These are phyloP conservation scores for Rhytidiadelphus loreus DNA, from an alignment of 225 moss, liverwort and hornwort genomes.

Conservation along the genomic window DNA sequence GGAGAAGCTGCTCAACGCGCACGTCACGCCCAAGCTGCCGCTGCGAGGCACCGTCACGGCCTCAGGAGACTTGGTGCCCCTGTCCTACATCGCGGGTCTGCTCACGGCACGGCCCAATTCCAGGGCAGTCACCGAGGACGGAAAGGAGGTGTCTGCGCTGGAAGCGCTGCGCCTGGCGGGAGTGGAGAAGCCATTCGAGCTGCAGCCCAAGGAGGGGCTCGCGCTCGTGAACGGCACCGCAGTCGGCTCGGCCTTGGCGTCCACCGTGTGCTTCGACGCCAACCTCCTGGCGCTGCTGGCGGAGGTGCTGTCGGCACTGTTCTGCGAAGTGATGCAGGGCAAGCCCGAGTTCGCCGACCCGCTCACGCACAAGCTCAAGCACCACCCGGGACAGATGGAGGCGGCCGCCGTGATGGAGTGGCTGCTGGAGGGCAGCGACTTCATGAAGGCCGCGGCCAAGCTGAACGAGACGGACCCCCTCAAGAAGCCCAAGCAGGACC, in stretches of 20 bases:
- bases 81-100: not conserved
- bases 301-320: not conserved
- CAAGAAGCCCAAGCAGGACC: not conserved
- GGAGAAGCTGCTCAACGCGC: not conserved
- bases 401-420: not conserved
- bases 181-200: not conserved
- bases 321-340: constrained; percentile 6
- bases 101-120: not conserved
- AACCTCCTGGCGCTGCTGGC: not conserved
- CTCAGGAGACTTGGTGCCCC: not conserved
- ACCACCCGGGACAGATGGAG: not conserved
- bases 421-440: not conserved
- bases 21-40: not conserved
- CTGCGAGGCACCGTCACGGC: not conserved
- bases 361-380: not conserved
- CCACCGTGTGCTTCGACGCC: constrained; percentile 4
- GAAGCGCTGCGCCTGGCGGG: not conserved
- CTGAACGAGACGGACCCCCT: not conserved
- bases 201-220: not conserved
- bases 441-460: not conserved
- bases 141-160: not conserved
- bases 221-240: not conserved
- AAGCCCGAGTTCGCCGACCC: not conserved
- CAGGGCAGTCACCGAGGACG: not conserved
- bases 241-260: not conserved